Evolutionary conservation across 2,329 filamentous ascomycete species (phyloP).

Genomic region (Sarocladium brachiariae): DNA sequence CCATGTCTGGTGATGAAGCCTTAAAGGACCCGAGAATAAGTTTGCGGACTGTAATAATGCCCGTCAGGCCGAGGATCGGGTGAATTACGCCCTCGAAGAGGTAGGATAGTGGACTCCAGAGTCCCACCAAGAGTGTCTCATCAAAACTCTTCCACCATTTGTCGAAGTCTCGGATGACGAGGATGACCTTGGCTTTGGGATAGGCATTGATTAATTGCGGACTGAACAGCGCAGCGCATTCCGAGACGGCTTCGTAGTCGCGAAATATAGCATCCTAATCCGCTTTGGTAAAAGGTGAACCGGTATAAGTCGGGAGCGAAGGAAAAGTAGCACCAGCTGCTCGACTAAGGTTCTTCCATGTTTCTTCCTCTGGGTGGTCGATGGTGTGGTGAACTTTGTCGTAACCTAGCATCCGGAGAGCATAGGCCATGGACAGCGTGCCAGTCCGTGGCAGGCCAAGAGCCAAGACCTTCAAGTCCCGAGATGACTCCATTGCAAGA

Average conservation of each 20-base stretch:
- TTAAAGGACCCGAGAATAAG: slow-evolving; percentile 21
- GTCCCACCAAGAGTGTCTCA: slow-evolving; percentile 9
- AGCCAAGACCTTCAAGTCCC: slow-evolving; percentile 17
- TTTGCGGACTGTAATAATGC: slow-evolving; percentile 19
- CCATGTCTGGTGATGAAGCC: slow-evolving; percentile 16
- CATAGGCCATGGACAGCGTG: slow-evolving; percentile 26
- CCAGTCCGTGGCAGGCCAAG: slow-evolving; percentile 26
- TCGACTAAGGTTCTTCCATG: slow-evolving; percentile 19
- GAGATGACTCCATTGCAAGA: slow-evolving; percentile 20
- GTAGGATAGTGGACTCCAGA: slow-evolving; percentile 14
- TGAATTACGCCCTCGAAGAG: slow-evolving; percentile 18
- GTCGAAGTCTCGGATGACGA: too few species aligned
- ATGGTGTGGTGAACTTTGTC: slow-evolving; percentile 26
- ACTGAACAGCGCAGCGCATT: too few species aligned
- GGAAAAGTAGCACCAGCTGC: slow-evolving; percentile 25
- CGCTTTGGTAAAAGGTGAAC: slow-evolving; percentile 12
- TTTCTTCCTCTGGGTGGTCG: slow-evolving; percentile 14
- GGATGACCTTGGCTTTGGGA: too few species aligned
- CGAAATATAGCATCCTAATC: too few species aligned
- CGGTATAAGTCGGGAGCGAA: slow-evolving; percentile 20
- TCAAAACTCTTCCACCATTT: slow-evolving; percentile 16
- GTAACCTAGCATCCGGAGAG: slow-evolving; percentile 26
- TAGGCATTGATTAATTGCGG: too few species aligned
- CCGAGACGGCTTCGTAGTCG: too few species aligned
- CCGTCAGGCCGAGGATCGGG: slow-evolving; percentile 25